phyloP scores from a whole-genome alignment of 2,329 filamentous ascomycete genomes.

The Paecilomyces formosus region DNA sequence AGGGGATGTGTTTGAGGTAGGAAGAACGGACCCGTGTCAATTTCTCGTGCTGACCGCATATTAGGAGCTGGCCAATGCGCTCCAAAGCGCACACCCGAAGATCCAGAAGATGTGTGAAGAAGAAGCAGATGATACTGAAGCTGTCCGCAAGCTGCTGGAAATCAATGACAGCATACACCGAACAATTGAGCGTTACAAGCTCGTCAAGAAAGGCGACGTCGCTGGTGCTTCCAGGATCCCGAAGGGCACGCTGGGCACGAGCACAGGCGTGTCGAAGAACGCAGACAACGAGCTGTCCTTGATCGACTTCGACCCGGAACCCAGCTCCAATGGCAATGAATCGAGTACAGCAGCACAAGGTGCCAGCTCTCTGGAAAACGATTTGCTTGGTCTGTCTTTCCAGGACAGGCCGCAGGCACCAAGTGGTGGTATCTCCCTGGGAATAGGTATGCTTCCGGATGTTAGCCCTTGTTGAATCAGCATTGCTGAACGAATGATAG shows the following conservation, averaged over 20 bases:
- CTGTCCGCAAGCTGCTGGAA: slow-evolving; percentile 87
- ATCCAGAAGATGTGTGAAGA: slow-evolving; percentile 99
- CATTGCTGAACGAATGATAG: slow-evolving; percentile 27
- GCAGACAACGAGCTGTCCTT: slow-evolving; percentile 75
- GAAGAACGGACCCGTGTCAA: slow-evolving; percentile 1
- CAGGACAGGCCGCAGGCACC: slow-evolving; percentile 63
- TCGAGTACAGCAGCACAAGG: slow-evolving; percentile 41
- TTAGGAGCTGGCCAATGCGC: slow-evolving; percentile 75
- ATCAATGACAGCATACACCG: slow-evolving; percentile 99
- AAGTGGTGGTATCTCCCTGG: slow-evolving; percentile 75
- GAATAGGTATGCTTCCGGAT: slow-evolving; percentile 53
- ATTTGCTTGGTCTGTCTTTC: slow-evolving; percentile 81
- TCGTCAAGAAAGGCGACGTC: slow-evolving; percentile 91
- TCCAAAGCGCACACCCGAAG: slow-evolving; percentile 93
- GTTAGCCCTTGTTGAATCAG: slow-evolving; percentile 41
- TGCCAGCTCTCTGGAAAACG: slow-evolving; percentile 71
- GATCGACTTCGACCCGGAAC: slow-evolving; percentile 74
- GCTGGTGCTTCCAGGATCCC: slow-evolving; percentile 77
- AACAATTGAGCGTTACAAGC: slow-evolving; percentile 89
- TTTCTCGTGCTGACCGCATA: slow-evolving; percentile 5
- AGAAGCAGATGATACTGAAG: slow-evolving; percentile 93
- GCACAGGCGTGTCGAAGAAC: slow-evolving; percentile 57
- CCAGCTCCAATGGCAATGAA: slow-evolving; percentile 39
- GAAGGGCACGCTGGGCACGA: slow-evolving; percentile 66
- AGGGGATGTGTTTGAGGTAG: slow-evolving; percentile 60